These are phyloP conservation scores for Rhododendron williamsianum DNA, from an alignment of 148 eudicot species.

Conservation along the genomic window DNA sequence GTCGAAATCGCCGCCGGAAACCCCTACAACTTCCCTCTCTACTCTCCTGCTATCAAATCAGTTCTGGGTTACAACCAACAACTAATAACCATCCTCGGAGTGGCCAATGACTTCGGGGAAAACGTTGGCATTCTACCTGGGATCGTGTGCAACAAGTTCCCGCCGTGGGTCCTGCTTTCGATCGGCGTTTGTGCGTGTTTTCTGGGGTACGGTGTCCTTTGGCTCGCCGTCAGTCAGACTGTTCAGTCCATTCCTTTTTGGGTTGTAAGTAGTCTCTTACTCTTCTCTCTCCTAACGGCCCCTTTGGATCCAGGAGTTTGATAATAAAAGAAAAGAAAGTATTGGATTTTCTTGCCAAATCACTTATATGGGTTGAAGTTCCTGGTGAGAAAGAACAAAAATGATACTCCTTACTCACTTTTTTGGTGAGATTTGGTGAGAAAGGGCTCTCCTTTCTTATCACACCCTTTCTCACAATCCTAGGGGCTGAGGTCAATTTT, in stretches of 20 bases:
- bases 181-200: conserved; percentile 59
- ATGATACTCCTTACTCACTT: not conserved
- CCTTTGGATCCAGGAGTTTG: not conserved
- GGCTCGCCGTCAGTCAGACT: conserved; percentile 88
- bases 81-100: conserved; percentile 81
- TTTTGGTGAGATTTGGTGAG: not conserved
- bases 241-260: conserved; percentile 70
- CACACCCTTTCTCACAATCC: not conserved
- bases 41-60: conserved; percentile 58
- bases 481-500: not conserved
- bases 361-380: not conserved
- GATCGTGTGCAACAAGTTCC: conserved; percentile 74
- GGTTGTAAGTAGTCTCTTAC: conserved; percentile 41
- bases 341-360: not conserved
- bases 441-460: too few relatives aligned
- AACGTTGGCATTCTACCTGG: conserved; percentile 87
- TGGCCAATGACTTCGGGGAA: conserved; percentile 89
- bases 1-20: conserved; percentile 83
- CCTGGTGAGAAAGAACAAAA: not conserved
- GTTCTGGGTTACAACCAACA: conserved; percentile 73
- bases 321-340: too few relatives aligned
- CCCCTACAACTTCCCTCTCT: conserved; percentile 68
- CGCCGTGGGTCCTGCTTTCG: conserved; percentile 73
- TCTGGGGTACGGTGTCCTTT: conserved; percentile 77
- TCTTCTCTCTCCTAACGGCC: not conserved